Percentiles rank a stretch among this genome's conserved stretches.
phyloP scores from a whole-genome alignment of 2,329 filamentous ascomycete species.

The Elsinoe fawcettii region DNA sequence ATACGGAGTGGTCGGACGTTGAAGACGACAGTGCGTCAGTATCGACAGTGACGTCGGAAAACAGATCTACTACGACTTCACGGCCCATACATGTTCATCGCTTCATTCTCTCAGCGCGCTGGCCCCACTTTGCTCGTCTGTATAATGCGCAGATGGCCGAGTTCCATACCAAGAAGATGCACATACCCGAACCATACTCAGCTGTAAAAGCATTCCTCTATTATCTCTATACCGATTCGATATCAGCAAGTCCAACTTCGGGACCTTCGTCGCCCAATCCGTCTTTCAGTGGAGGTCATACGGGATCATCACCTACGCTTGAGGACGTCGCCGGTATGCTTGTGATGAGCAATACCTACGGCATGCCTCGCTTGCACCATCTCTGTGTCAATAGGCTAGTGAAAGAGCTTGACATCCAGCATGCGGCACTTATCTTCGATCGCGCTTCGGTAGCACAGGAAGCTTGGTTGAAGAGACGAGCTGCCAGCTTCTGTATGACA shows the following conservation, averaged over 20 bases:
- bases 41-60: slow-evolving; percentile 25
- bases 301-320: slow-evolving; percentile 47
- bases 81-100: slow-evolving; percentile 89
- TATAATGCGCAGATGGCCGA: slow-evolving; percentile 95
- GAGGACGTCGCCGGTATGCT: slow-evolving; percentile 87
- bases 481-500: slow-evolving; percentile 79
- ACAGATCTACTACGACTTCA: slow-evolving; percentile 54
- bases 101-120: slow-evolving; percentile 86
- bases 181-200: slow-evolving; percentile 91
- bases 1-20: slow-evolving; percentile 26
- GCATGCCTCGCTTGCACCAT: slow-evolving; percentile 85
- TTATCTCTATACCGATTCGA: slow-evolving; percentile 94
- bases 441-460: slow-evolving; percentile 83
- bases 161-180: slow-evolving; percentile 94
- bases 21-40: slow-evolving; percentile 36
- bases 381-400: slow-evolving; percentile 85
- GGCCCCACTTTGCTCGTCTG: slow-evolving; percentile 90
- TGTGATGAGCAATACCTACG: slow-evolving; percentile 97
- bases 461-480: slow-evolving; percentile 84
- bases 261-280: slow-evolving; percentile 15
- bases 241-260: slow-evolving; percentile 38
- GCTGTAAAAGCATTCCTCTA: slow-evolving; percentile 92
- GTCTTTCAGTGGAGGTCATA: slow-evolving; percentile 5
- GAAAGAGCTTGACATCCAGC: slow-evolving; percentile 86
- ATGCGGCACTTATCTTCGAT: slow-evolving; percentile 94